Percentiles rank a stretch among this genome's conserved stretches.
Evolutionary conservation across 306 rosid species (phyloP).

Genomic region (Trichosanthes truncata): DNA sequence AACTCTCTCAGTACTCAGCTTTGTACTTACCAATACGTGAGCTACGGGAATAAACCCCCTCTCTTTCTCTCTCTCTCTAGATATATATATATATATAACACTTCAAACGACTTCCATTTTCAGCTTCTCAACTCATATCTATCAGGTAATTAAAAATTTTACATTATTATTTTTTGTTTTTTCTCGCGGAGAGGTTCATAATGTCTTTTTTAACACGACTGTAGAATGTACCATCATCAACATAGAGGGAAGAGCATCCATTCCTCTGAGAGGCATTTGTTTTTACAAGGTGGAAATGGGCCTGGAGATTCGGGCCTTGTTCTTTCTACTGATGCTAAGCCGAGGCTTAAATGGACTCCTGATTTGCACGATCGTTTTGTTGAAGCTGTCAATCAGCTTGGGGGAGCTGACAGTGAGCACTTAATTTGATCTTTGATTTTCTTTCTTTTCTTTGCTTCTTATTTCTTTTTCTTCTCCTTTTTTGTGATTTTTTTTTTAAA

Average conservation of each 20-base stretch:
- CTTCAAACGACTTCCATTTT: no score
- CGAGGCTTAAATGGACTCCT: slow-evolving; percentile 81
- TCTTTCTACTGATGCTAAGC: slow-evolving; percentile 87
- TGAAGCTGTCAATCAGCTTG: slow-evolving; percentile 77
- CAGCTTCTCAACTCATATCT: not conserved
- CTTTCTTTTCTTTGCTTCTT: no score
- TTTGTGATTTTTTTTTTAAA: not conserved
- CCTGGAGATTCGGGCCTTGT: slow-evolving; percentile 66
- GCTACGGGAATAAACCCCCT: not conserved
- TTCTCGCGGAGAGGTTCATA: no score
- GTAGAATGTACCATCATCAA: slow-evolving; percentile 49
- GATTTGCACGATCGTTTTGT: slow-evolving; percentile 81
- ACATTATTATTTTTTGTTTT: no score
- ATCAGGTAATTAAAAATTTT: not conserved
- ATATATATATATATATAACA: no score
- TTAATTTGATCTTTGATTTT: no score
- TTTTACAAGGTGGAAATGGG: slow-evolving; percentile 58
- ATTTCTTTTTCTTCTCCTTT: no score
- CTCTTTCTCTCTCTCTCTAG: no score
- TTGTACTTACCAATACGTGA: not conserved
- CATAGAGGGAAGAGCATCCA: slow-evolving; percentile 40
- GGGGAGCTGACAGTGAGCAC: slow-evolving; percentile 89
- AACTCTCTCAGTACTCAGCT: not conserved
- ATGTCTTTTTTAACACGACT: no score
- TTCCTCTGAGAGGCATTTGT: slow-evolving; percentile 43